These are phyloP conservation scores for Russula dissimulans DNA, from an alignment of 768 basidiomycete genomes.

Conservation along the genomic window DNA sequence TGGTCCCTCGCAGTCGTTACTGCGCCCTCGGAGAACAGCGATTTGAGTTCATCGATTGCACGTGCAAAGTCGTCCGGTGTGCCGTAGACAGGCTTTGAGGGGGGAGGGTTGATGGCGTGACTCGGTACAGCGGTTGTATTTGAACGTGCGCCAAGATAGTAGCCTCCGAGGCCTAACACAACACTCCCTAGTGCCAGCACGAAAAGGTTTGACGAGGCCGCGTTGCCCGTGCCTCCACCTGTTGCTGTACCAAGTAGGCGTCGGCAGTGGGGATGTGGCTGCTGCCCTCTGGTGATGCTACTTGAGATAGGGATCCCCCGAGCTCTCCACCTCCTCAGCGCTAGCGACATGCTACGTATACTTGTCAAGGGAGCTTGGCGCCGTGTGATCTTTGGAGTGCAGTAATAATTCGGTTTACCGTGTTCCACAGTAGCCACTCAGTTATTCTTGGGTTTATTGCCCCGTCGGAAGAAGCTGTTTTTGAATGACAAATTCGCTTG, in stretches of 20 bases:
- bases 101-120: not conserved
- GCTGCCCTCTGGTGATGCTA: not conserved
- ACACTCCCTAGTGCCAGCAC: constrained; percentile 1
- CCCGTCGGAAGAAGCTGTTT: too few relatives aligned
- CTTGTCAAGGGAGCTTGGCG: not conserved
- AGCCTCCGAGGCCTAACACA: constrained; percentile 7
- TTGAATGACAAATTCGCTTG: too few relatives aligned
- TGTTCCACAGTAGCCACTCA: too few relatives aligned
- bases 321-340: not conserved
- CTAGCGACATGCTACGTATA: not conserved
- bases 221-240: not conserved
- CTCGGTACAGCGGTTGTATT: not conserved
- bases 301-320: not conserved
- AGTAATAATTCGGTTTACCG: too few relatives aligned
- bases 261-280: too few relatives aligned
- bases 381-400: not conserved
- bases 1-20: constrained; percentile 21
- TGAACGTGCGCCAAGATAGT: constrained; percentile 6
- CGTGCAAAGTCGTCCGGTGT: constrained; percentile 22
- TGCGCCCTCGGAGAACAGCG: not conserved
- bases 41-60: constrained; percentile 24
- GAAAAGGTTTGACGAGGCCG: not conserved
- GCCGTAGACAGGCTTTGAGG: constrained; percentile 19
- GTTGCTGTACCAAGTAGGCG: not conserved
- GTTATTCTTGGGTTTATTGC: too few relatives aligned